Percentiles rank a stretch among this genome's conserved stretches.
Conservation (phyloP, 257 asterid species). For the Prunella vulgaris region DNA sequence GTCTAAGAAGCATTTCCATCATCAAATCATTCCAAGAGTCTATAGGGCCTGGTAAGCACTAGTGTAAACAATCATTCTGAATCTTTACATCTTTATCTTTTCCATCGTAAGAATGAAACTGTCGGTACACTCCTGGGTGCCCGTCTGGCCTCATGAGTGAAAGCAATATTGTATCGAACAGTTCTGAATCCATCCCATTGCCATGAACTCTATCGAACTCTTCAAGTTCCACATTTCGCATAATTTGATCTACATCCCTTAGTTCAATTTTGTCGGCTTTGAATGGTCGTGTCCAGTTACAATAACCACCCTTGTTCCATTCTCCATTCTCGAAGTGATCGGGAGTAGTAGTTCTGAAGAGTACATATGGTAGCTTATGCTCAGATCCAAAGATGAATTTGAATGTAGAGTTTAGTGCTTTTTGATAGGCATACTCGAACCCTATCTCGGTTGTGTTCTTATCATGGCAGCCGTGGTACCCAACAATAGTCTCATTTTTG, state of each 20-base stretch:
- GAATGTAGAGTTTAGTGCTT: slow-evolving; percentile 47
- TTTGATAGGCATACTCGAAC: slow-evolving; percentile 45
- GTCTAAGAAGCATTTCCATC: slow-evolving; percentile 50
- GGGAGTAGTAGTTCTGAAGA: slow-evolving; percentile 56
- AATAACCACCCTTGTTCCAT: slow-evolving; percentile 70
- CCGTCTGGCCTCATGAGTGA: slow-evolving; percentile 79
- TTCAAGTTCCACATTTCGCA: slow-evolving; percentile 51
- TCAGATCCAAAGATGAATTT: slow-evolving; percentile 30
- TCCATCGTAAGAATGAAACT: slow-evolving; percentile 58
- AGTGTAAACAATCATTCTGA: slow-evolving; percentile 90
- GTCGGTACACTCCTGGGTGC: slow-evolving; percentile 67
- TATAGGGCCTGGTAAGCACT: slow-evolving; percentile 98
- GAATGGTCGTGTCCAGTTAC: slow-evolving; percentile 62
- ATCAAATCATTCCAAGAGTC: slow-evolving; percentile 93
- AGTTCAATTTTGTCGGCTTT: slow-evolving; percentile 40
- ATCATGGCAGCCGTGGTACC: slow-evolving; percentile 65
- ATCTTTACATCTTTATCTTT: slow-evolving; percentile 39
- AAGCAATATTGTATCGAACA: slow-evolving; percentile 49
- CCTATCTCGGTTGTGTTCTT: slow-evolving; percentile 58
- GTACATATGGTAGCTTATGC: slow-evolving; percentile 23
- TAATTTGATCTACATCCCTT: slow-evolving; percentile 23
- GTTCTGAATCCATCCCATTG: slow-evolving; percentile 20
- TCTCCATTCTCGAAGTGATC: slow-evolving; percentile 78
- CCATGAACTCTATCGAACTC: slow-evolving; percentile 33
- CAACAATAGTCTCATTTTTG: slow-evolving; percentile 45